phyloP scores from a whole-genome alignment of 1,284 basidiomycete genomes.

The Chondrostereum purpureum region DNA sequence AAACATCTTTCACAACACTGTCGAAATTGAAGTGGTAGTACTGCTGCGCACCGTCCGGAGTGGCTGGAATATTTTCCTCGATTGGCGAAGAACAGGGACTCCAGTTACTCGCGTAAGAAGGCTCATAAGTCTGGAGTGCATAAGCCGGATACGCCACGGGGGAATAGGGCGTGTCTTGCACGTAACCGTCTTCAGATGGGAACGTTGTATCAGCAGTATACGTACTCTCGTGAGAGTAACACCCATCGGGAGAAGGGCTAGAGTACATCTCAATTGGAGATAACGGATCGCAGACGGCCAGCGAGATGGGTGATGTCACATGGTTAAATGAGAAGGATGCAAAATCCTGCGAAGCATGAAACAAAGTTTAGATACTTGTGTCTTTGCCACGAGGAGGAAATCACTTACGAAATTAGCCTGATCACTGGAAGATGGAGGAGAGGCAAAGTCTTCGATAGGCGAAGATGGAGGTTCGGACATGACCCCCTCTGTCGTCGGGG shows the following conservation, averaged over 20 bases:
- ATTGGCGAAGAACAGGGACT: background rate
- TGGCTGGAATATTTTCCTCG: background rate
- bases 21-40: background rate
- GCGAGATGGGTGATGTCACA: background rate
- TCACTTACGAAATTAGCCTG: background rate
- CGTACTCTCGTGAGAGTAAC: background rate
- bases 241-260: background rate
- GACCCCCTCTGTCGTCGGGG: conserved; percentile 17
- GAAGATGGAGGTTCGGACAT: conserved; percentile 1
- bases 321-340: conserved; percentile 1
- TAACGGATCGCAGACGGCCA: conserved; percentile 1
- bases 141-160: background rate
- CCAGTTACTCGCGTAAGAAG: background rate
- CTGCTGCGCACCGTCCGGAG: background rate
- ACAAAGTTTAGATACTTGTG: too few relatives aligned
- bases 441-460: background rate
- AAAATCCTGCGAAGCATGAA: conserved; percentile 1
- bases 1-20: background rate
- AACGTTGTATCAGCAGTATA: too few relatives aligned
- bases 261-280: background rate
- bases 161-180: background rate
- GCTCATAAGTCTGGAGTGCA: too few relatives aligned
- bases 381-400: too few relatives aligned
- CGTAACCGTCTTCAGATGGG: too few relatives aligned
- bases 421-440: background rate